A percentile compares a stretch with the other conserved stretches of the same genome.
phyloP scores from a whole-genome alignment of 169 alveolate genomes.

The Sarcocystis neurona region DNA sequence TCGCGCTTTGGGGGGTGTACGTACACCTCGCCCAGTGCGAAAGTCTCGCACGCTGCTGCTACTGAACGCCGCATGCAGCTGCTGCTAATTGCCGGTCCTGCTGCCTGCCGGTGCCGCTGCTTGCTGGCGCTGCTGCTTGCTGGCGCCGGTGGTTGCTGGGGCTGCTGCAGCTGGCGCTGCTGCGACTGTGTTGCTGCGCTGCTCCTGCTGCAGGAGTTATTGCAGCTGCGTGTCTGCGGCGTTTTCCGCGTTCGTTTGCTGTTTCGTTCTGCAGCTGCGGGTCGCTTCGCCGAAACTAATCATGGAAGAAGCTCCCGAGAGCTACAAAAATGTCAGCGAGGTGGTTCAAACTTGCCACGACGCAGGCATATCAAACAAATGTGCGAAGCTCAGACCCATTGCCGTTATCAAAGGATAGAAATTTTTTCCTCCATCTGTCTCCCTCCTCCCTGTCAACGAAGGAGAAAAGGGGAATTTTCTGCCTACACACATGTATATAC shows the following conservation, averaged over 20 bases:
- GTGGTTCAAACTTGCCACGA: constrained; percentile 86
- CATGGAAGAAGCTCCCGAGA: constrained; percentile 91
- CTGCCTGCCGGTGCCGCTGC: too few relatives aligned
- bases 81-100: too few relatives aligned
- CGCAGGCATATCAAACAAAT: constrained; percentile 86
- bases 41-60: neutral
- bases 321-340: constrained; percentile 86
- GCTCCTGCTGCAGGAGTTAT: neutral
- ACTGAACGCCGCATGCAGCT: too few relatives aligned
- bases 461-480: too few relatives aligned
- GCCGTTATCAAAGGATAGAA: constrained; percentile 87
- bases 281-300: constrained; percentile 89
- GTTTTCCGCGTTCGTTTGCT: neutral
- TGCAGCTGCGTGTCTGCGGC: neutral
- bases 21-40: neutral
- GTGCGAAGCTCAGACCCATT: constrained; percentile 84
- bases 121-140: neutral
- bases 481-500: too few relatives aligned
- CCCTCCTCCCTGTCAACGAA: too few relatives aligned
- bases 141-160: neutral
- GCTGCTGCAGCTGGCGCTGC: neutral
- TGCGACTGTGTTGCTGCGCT: neutral
- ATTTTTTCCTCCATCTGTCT: too few relatives aligned
- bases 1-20: neutral
- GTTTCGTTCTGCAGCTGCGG: constrained; percentile 69